A percentile compares a stretch with the other conserved stretches of the same genome.
These are phyloP conservation scores for Hypoxylon sp. DNA, from an alignment of 2,329 filamentous ascomycete species.

Conservation along the genomic window DNA sequence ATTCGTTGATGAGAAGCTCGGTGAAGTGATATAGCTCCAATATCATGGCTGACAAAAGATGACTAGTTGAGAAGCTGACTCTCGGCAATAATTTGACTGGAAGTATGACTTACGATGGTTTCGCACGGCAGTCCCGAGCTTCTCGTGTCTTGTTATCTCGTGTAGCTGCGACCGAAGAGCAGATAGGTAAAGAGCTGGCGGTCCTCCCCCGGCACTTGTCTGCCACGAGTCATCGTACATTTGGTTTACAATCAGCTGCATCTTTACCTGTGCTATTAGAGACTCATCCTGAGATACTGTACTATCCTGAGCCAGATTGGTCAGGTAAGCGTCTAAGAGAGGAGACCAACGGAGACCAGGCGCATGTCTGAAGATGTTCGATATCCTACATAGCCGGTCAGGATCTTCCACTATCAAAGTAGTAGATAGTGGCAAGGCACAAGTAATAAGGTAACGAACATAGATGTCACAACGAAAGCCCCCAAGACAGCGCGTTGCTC, in stretches of 20 bases:
- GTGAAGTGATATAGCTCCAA: slow-evolving; percentile 21
- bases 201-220: not conserved
- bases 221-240: slow-evolving; percentile 24
- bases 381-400: slow-evolving; percentile 23
- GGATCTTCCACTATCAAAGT: not conserved
- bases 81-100: not conserved
- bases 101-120: slow-evolving; percentile 18
- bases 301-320: slow-evolving; percentile 16
- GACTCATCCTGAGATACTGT: slow-evolving; percentile 30
- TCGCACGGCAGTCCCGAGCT: not conserved
- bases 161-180: slow-evolving; percentile 22
- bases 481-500: slow-evolving; percentile 27
- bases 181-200: slow-evolving; percentile 13
- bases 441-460: slow-evolving; percentile 5
- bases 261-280: slow-evolving; percentile 32
- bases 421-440: not conserved
- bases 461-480: slow-evolving; percentile 27
- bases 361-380: slow-evolving; percentile 31
- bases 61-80: not conserved
- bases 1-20: slow-evolving; percentile 26
- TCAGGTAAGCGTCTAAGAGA: slow-evolving; percentile 36
- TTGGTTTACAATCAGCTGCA: slow-evolving; percentile 39
- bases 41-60: slow-evolving; percentile 15
- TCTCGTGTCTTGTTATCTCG: slow-evolving; percentile 13
- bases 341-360: slow-evolving; percentile 38